Evolutionary conservation across 129 eudicot genomes (phyloP), one percentile per base, ranked within the genome.

Genomic region (Mikania micrantha): DNA sequence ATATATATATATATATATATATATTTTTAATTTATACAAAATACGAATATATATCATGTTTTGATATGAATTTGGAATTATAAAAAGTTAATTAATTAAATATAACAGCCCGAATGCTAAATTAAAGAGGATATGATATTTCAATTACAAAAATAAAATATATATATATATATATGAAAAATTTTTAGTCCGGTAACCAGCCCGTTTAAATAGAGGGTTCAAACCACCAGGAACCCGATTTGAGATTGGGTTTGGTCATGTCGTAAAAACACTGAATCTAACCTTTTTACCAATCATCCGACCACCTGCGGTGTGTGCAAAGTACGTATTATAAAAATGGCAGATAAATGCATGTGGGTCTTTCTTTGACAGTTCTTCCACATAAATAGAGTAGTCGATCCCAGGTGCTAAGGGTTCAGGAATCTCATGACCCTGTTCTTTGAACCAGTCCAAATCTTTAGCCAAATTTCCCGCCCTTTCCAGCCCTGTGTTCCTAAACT

Each of bases 221-320:
- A n/a, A n/a, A n/a, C n/a, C n/a, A n/a, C n/a, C n/a, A n/a, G n/a
- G n/a, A n/a, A n/a, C n/a, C n/a, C n/a, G n/a, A n/a, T n/a, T n/a
- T n/a, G n/a, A n/a, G n/a, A n/a, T n/a, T n/a, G n/a, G n/a, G n/a
- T n/a, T n/a, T n/a, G n/a, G n/a, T n/a, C n/a, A n/a, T n/a, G n/a
- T n/a, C 24, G 19, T 35, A 20, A 49, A 50, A 31, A 21, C n/a
- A 25, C 4, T 10, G 47, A 38, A 31, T 53, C 32, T 53, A 35
- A 93, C 98, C 98, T 93, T 93, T 74, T 66, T 88, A 34, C 98
- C 96, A 4, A 93, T 89, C 98, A 93, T 93, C 54, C 90, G 84
- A 65, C 98, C 98, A 41, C 98, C 98, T 29, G 98, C 98, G 15
- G 90, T 57, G 76, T 93, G 98, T 1, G 96, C 98, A 75, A 93